These are phyloP conservation scores for Pseudogymnoascus sp. DNA, from an alignment of 2,329 filamentous ascomycete species.

Conservation along the genomic window DNA sequence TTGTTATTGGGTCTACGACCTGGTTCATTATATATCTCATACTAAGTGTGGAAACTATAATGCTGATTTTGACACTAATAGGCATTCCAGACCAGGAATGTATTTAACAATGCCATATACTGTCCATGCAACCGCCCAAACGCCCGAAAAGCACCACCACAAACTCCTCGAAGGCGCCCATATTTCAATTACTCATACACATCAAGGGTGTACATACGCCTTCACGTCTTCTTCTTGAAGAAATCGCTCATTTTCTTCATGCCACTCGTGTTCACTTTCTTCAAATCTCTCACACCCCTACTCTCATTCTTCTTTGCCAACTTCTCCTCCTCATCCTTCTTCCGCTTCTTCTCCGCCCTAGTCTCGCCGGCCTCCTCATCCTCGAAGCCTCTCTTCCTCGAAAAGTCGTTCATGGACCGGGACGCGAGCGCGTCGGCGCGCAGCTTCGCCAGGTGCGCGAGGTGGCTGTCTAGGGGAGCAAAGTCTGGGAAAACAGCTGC, in stretches of 20 bases:
- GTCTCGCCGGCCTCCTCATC: slow-evolving; percentile 52
- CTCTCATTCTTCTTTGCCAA: slow-evolving; percentile 71
- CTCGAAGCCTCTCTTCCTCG: slow-evolving; percentile 59
- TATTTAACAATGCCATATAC: not conserved
- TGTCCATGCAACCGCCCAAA: not conserved
- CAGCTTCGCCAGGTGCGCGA: slow-evolving; percentile 57
- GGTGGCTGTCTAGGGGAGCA: slow-evolving; percentile 60
- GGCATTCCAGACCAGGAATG: not conserved
- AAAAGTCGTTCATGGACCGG: slow-evolving; percentile 62
- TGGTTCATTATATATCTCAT: not conserved
- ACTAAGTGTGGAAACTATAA: not conserved
- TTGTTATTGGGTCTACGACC: not conserved
- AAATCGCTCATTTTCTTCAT: slow-evolving; percentile 98
- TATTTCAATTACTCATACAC: not conserved
- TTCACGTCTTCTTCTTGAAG: slow-evolving; percentile 59
- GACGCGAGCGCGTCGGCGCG: slow-evolving; percentile 65
- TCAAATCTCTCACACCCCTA: slow-evolving; percentile 68
- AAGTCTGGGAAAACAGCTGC: slow-evolving; percentile 52
- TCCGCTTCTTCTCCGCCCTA: slow-evolving; percentile 72
- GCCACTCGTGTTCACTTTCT: slow-evolving; percentile 82
- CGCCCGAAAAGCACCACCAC: not conserved
- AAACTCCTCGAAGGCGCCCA: not conserved
- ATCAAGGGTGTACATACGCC: not conserved
- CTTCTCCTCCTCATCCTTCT: slow-evolving; percentile 82
- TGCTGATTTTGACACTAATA: not conserved